phyloP scores from a whole-genome alignment of 768 basidiomycete genomes.

The Boletus sensibilis region DNA sequence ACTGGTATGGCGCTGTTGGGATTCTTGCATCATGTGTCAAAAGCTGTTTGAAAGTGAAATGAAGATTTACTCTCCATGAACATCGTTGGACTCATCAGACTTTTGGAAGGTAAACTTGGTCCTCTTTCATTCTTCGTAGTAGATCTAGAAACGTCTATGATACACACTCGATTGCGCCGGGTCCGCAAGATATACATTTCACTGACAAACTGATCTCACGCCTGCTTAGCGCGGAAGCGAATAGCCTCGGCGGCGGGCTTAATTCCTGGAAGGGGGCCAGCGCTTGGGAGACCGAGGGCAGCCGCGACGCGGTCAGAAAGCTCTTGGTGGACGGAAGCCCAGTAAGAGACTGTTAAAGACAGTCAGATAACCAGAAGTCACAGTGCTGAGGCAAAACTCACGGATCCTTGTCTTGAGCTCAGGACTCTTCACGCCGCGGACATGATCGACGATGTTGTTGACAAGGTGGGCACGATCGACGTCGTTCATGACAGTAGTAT shows the following conservation, averaged over 20 bases:
- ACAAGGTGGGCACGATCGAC: constrained; percentile 59
- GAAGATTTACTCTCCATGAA: neutral
- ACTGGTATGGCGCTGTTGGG: neutral
- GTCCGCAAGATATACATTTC: neutral
- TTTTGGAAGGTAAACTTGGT: neutral
- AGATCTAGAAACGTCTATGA: neutral
- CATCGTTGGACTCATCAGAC: neutral
- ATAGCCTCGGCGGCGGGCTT: constrained; percentile 59
- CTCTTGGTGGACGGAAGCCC: constrained; percentile 73
- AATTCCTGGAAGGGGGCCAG: constrained; percentile 54
- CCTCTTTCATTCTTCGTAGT: neutral
- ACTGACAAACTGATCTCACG: neutral
- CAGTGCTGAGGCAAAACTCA: constrained; percentile 37
- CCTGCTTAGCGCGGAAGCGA: constrained; percentile 41
- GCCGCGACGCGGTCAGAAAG: constrained; percentile 78
- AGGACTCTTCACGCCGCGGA: constrained; percentile 57
- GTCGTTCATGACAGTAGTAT: constrained; percentile 66
- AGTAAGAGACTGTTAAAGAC: constrained; percentile 59
- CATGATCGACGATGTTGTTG: constrained; percentile 63
- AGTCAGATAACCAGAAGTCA: neutral
- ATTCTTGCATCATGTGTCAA: neutral
- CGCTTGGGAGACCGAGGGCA: constrained; percentile 57
- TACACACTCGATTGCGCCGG: constrained; percentile 1
- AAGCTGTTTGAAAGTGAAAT: neutral
- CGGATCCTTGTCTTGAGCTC: constrained; percentile 64